Evolutionary conservation across 805 yeast species (phyloP).

Genomic region (Saturnispora halmiae): DNA sequence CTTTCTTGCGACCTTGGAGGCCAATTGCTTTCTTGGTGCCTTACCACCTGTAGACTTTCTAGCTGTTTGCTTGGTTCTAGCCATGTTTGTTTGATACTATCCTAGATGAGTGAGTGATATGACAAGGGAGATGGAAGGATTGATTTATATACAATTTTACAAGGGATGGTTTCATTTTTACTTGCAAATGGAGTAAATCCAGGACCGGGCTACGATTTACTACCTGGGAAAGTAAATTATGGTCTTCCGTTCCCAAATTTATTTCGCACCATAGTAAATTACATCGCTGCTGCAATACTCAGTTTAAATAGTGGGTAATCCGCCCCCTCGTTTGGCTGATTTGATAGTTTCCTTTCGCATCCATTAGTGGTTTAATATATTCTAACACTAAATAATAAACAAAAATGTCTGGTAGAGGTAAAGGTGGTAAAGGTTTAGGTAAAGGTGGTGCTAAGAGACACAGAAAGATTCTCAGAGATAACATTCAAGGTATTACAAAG

Average conservation of each 20-base stretch:
- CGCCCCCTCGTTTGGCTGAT: not conserved
- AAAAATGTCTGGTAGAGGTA: constrained; percentile 96
- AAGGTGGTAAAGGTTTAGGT: constrained; percentile 99
- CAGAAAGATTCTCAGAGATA: constrained; percentile 98
- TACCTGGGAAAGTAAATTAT: constrained; percentile 2
- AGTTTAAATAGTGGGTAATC: constrained; percentile 1
- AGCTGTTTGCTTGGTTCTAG: constrained; percentile 91
- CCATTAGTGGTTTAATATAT: constrained; percentile 9
- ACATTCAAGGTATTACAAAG: constrained; percentile 99
- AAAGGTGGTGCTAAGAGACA: constrained; percentile 99
- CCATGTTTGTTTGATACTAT: constrained; percentile 41
- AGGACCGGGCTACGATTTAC: constrained; percentile 6
- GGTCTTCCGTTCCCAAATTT: constrained; percentile 3
- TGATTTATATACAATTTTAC: not conserved
- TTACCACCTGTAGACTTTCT: constrained; percentile 95
- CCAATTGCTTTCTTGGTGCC: constrained; percentile 91
- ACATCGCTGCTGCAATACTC: not conserved
- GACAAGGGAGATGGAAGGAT: not conserved
- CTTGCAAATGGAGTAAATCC: constrained; percentile 4
- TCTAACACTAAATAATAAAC: constrained; percentile 15
- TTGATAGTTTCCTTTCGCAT: constrained; percentile 8
- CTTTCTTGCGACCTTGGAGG: constrained; percentile 89
- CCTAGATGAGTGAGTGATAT: too few relatives aligned
- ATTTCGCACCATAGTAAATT: constrained; percentile 4
- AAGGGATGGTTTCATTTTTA: constrained; percentile 1